Evolutionary conservation across 371 early-diverging fungal species (phyloP), one percentile per base, ranked within the genome.

Genomic region (Actinomortierella ambigua): DNA sequence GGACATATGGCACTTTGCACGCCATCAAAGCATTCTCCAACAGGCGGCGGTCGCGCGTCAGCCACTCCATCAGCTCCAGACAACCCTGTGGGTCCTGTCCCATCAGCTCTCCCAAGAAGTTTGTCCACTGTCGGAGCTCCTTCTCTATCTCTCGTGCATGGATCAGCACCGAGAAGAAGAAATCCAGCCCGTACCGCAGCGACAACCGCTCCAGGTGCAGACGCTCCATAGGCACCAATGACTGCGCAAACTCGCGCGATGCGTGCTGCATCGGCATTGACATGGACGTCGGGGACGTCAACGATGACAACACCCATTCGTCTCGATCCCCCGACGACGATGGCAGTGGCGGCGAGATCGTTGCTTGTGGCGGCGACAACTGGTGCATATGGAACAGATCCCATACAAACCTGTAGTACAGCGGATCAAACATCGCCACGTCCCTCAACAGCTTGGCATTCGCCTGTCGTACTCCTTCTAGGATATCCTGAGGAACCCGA

Each of bases 331-430:
- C n/a, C n/a, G n/a, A n/a, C n/a, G n/a, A n/a, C n/a, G n/a, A n/a
- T n/a, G n/a, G n/a, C n/a, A n/a, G n/a, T n/a, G n/a, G n/a, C n/a
- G n/a, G n/a, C n/a, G n/a, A n/a, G n/a, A n/a, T n/a, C n/a, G n/a
- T n/a, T n/a, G n/a, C n/a, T n/a, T n/a, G n/a, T n/a, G n/a, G n/a
- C n/a, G n/a, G n/a, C 11, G 34, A 11, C 34, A 6, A 11, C 7
- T 51, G 41, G 49, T 52, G 55, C 53, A 67, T 49, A 28, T 67
- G 62, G 49, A 67, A 64, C 23, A 73, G 64, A 23, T 68, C 63
- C 78, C 78, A 78, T 5, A 78, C 55, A 22, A 77, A 69, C 0
- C 50, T 52, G 48, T 66, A 71, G 43, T 76, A 79, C 1, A 60
- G 65, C 0, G 58, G 55, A 41, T 79, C 79, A 40, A 75, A 79